A percentile compares a stretch with the other conserved stretches of the same genome.
Conservation (phyloP, 139 green algal species). For the Closterium sp. region DNA sequence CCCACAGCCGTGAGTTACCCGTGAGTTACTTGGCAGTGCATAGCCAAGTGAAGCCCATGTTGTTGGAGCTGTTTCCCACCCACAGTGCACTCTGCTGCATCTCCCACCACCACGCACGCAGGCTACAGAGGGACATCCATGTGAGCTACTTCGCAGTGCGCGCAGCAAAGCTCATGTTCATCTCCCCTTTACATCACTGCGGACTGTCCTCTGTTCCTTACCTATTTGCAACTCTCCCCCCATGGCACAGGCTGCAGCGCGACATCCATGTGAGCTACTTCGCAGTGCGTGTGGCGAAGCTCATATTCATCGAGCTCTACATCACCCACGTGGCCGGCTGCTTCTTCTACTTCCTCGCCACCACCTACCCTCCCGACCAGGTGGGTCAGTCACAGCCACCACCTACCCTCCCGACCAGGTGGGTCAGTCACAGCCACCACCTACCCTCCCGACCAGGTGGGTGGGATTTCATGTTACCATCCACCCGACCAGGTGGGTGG, state of each 20-base stretch:
- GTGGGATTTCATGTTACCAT: too few relatives aligned
- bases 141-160: constrained; percentile 39
- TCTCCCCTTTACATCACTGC: background rate
- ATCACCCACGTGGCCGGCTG: constrained; percentile 17
- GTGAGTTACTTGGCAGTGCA: too few relatives aligned
- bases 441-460: too few relatives aligned
- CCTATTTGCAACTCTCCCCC: too few relatives aligned
- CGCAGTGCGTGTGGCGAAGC: constrained; percentile 14
- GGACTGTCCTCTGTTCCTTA: too few relatives aligned
- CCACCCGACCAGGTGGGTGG: too few relatives aligned
- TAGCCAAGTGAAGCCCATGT: too few relatives aligned
- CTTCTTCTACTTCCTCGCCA: constrained; percentile 43
- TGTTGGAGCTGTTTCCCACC: too few relatives aligned
- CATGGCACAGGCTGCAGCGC: background rate
- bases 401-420: too few relatives aligned
- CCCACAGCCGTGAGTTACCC: too few relatives aligned
- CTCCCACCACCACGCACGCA: background rate
- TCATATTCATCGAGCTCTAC: constrained; percentile 26
- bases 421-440: too few relatives aligned
- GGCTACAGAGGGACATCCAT: constrained; percentile 29
- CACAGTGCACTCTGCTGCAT: too few relatives aligned
- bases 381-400: background rate
- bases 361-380: background rate
- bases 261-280: constrained; percentile 44
- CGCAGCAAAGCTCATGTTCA: background rate